These are phyloP conservation scores for Dactylonectria macrodidyma DNA, from an alignment of 2,329 filamentous ascomycete species.

Conservation along the genomic window DNA sequence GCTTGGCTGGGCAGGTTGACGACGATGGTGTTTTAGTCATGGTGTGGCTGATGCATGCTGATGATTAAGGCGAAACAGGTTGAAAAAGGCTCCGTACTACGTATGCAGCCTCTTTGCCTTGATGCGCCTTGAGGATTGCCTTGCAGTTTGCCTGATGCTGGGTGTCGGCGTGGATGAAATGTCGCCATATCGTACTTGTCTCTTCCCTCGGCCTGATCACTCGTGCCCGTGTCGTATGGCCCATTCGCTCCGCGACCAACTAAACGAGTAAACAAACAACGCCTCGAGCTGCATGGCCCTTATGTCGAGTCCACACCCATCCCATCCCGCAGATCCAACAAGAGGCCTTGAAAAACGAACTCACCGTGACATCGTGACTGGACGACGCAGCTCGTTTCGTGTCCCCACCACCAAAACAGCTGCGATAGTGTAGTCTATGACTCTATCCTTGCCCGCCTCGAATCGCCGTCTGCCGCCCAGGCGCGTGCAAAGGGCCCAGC, in stretches of 20 bases:
- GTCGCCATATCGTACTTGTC: not conserved
- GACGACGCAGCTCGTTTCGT: not conserved
- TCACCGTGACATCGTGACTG: not conserved
- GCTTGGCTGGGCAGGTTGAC: not conserved
- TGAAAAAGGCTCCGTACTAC: no score
- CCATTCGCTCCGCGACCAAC: not conserved
- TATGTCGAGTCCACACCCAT: not conserved
- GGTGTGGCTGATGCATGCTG: not conserved
- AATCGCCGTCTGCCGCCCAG: no score
- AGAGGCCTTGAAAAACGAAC: not conserved
- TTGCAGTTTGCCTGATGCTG: not conserved
- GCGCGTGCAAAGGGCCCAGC: not conserved
- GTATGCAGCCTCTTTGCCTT: no score
- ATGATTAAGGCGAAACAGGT: no score
- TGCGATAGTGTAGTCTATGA: not conserved
- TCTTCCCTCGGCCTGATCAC: not conserved
- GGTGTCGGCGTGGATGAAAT: not conserved
- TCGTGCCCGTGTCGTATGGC: not conserved
- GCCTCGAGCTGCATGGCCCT: not conserved
- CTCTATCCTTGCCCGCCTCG: not conserved
- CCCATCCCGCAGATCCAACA: not conserved
- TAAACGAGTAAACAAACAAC: not conserved
- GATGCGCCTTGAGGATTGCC: not conserved
- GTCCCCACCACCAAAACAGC: not conserved
- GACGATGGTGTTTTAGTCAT: not conserved